Evolutionary conservation across 768 basidiomycete genomes (phyloP).

Genomic region (Termitomyces sp.): DNA sequence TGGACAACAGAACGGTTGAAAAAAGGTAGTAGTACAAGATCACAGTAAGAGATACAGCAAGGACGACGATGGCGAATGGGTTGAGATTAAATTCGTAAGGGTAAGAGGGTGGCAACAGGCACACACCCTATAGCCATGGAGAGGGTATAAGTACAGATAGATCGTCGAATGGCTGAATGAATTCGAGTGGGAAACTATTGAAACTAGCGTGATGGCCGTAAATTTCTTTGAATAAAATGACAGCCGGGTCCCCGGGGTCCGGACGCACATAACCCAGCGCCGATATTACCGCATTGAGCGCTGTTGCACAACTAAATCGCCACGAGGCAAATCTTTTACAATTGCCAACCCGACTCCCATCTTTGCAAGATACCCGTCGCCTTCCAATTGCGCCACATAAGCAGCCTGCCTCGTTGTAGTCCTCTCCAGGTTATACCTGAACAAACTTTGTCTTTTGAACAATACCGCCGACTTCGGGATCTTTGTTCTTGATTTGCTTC

Average conservation of each 20-base stretch:
- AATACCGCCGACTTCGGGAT: slow-evolving; percentile 6
- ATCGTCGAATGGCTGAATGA: slow-evolving; percentile 16
- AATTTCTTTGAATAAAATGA: slow-evolving; percentile 5
- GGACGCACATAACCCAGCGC: background rate
- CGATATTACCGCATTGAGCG: background rate
- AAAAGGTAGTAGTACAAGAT: slow-evolving; percentile 8
- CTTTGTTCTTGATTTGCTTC: slow-evolving; percentile 3
- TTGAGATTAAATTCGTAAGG: slow-evolving; percentile 10
- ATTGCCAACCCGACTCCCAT: slow-evolving; percentile 3
- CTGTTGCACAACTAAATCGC: background rate
- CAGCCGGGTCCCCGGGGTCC: slow-evolving; percentile 15
- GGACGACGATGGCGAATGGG: background rate
- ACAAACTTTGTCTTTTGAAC: background rate
- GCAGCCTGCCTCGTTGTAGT: background rate
- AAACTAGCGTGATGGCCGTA: slow-evolving; percentile 3
- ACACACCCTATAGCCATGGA: slow-evolving; percentile 20
- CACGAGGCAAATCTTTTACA: slow-evolving; percentile 9
- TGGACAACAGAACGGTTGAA: slow-evolving; percentile 13
- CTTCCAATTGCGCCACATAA: slow-evolving; percentile 10
- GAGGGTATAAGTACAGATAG: slow-evolving; percentile 26
- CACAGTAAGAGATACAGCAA: slow-evolving; percentile 1
- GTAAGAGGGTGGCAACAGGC: slow-evolving; percentile 13
- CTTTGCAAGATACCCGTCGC: background rate
- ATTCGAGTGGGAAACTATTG: slow-evolving; percentile 9
- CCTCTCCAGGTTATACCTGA: background rate